These are phyloP conservation scores for Ceratocystis cubensis DNA, from an alignment of 2,329 filamentous ascomycete genomes.

Conservation along the genomic window DNA sequence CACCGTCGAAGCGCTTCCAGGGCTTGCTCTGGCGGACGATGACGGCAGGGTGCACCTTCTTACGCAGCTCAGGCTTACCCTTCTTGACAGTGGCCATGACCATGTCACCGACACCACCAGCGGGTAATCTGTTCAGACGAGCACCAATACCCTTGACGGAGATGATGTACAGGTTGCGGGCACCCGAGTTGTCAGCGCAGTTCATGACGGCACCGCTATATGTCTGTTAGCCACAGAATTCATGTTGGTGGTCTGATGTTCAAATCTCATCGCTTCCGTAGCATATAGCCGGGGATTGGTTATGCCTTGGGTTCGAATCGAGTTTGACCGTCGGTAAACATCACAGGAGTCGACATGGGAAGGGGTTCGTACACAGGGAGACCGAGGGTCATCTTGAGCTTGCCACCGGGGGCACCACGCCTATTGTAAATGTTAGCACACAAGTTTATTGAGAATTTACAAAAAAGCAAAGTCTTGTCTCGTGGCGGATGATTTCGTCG, in stretches of 20 bases:
- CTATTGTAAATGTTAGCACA: conserved; percentile 35
- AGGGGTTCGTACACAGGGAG: conserved; percentile 75
- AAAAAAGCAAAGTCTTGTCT: conserved; percentile 12
- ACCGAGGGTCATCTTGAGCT: conserved; percentile 99
- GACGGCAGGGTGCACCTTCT: conserved; percentile 99
- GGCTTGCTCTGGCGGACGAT: conserved; percentile 98
- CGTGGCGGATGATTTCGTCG: conserved; percentile 13
- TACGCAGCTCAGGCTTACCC: conserved; percentile 99
- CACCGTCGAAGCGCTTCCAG: conserved; percentile 96
- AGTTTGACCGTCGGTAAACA: too few species aligned
- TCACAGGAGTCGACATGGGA: not conserved
- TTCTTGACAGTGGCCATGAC: conserved; percentile 99
- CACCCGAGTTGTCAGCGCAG: conserved; percentile 98
- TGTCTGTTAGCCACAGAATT: conserved; percentile 16
- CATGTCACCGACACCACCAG: conserved; percentile 98
- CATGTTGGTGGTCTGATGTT: conserved; percentile 11
- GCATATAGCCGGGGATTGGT: not conserved
- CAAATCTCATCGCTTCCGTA: conserved; percentile 21
- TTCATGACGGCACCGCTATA: conserved; percentile 96
- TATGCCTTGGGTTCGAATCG: conserved; percentile 13
- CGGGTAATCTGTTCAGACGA: conserved; percentile 91
- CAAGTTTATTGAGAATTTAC: conserved; percentile 22
- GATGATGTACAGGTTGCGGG: conserved; percentile 99
- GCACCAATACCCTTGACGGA: conserved; percentile 98
- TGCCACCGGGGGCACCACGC: conserved; percentile 94